Evolutionary conservation across 2,329 filamentous ascomycete genomes (phyloP).

Genomic region (Fusarium newnesense): DNA sequence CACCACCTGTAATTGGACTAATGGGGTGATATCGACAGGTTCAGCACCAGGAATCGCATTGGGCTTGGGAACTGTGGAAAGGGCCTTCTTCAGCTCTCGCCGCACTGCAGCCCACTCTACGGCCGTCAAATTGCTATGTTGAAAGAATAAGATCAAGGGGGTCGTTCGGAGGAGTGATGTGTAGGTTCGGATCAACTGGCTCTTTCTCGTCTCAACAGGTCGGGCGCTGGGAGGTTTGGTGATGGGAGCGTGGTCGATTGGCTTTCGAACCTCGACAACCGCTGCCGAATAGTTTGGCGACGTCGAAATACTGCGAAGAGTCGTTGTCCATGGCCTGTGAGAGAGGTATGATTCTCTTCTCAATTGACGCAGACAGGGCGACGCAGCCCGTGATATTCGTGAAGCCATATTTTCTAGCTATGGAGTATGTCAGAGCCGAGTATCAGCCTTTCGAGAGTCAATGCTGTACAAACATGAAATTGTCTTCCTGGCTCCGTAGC

Average conservation of each 20-base stretch:
- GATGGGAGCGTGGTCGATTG: slow-evolving; percentile 65
- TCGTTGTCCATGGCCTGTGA: slow-evolving; percentile 33
- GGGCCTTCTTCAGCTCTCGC: slow-evolving; percentile 55
- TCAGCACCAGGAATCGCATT: slow-evolving; percentile 40
- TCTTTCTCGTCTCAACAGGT: slow-evolving; percentile 86
- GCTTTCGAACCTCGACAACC: slow-evolving; percentile 46
- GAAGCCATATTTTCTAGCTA: slow-evolving; percentile 33
- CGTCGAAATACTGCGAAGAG: slow-evolving; percentile 44
- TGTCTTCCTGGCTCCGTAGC: slow-evolving; percentile 16
- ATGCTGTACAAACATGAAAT: slow-evolving; percentile 19
- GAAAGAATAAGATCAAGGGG: slow-evolving; percentile 86
- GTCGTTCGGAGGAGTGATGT: slow-evolving; percentile 87
- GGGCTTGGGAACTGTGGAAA: slow-evolving; percentile 55
- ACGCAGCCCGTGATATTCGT: slow-evolving; percentile 32
- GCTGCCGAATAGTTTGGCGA: slow-evolving; percentile 40
- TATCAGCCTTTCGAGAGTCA: not conserved
- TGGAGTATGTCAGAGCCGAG: not conserved
- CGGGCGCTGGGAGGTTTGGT: slow-evolving; percentile 90
- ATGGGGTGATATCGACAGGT: slow-evolving; percentile 62
- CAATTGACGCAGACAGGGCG: slow-evolving; percentile 44
- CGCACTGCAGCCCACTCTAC: slow-evolving; percentile 66
- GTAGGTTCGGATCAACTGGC: slow-evolving; percentile 87
- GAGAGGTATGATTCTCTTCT: slow-evolving; percentile 24
- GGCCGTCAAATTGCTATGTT: slow-evolving; percentile 75
- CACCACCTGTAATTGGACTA: slow-evolving; percentile 82